A percentile compares a stretch with the other conserved stretches of the same genome.
Conservation (phyloP, 176 grass and related monocot species). For the Hordeum vulgare region DNA sequence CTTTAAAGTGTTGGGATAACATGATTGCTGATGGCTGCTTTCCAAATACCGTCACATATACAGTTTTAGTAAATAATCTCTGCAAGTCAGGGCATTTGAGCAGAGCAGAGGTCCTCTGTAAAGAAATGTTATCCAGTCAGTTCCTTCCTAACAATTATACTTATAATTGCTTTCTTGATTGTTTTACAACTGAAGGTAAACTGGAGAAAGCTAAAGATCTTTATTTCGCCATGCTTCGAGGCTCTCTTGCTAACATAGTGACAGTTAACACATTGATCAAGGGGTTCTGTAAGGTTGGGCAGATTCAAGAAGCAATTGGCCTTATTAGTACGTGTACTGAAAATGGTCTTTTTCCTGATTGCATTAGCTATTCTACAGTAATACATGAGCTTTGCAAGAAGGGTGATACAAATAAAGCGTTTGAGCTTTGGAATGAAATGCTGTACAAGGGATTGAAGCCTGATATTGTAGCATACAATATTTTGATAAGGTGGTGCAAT, state of each 20-base stretch:
- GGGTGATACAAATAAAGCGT: neutral
- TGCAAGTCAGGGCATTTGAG: conserved; percentile 9
- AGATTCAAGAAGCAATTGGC: conserved; percentile 4
- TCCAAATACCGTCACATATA: neutral
- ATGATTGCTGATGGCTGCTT: conserved; percentile 4
- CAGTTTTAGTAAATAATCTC: neutral
- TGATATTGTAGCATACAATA: conserved; percentile 6
- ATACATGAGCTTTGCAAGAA: conserved; percentile 8
- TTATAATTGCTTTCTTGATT: conserved; percentile 8
- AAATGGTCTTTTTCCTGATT: neutral
- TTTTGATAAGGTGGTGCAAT: conserved; percentile 1
- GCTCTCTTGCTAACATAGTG: conserved; percentile 7
- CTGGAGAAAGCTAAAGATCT: conserved; percentile 1
- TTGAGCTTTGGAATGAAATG: conserved; percentile 15
- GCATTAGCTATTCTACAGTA: conserved; percentile 4
- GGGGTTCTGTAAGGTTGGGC: neutral
- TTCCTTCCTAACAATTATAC: conserved; percentile 7
- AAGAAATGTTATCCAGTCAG: neutral
- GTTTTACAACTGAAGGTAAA: neutral
- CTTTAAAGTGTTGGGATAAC: neutral
- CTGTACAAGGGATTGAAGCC: neutral
- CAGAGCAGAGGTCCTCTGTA: neutral
- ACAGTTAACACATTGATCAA: conserved; percentile 8
- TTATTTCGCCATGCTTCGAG: neutral
- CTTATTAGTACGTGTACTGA: neutral